These are phyloP conservation scores for Neonothopanus nambi DNA, from an alignment of 1,284 basidiomycete genomes.

Conservation along the genomic window DNA sequence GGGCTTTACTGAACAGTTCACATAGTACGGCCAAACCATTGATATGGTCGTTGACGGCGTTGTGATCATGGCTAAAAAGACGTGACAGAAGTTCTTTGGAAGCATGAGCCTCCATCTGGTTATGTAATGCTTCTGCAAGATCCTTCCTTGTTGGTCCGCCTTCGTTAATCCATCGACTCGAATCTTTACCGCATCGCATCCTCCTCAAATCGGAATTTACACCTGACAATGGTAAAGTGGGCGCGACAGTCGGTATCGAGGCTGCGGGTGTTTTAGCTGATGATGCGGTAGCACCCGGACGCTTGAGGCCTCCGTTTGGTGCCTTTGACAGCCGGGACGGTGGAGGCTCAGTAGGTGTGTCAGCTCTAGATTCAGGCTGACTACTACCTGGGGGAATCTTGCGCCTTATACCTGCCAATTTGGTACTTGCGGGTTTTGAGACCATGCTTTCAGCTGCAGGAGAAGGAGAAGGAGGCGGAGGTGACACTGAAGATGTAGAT, in stretches of 20 bases:
- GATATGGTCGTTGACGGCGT: conserved; percentile 92
- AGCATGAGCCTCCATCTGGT: conserved; percentile 88
- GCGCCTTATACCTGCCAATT: conserved; percentile 64
- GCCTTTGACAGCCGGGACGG: conserved; percentile 45
- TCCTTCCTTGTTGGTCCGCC: conserved; percentile 82
- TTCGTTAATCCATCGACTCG: conserved; percentile 82
- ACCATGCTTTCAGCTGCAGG: conserved; percentile 32
- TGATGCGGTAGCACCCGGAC: conserved; percentile 39
- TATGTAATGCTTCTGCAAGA: conserved; percentile 82
- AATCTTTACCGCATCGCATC: conserved; percentile 77
- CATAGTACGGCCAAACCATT: conserved; percentile 72
- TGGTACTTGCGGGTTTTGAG: conserved; percentile 38
- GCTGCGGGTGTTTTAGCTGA: conserved; percentile 33
- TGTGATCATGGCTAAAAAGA: conserved; percentile 96
- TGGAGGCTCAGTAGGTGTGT: conserved; percentile 49
- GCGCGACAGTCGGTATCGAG: conserved; percentile 33
- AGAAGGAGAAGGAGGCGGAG: conserved; percentile 36
- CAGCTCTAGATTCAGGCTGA: conserved; percentile 64
- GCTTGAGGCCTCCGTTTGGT: conserved; percentile 46
- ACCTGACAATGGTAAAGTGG: conserved; percentile 63
- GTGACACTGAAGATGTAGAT: conserved; percentile 24
- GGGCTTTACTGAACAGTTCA: conserved; percentile 70
- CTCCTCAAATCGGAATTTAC: conserved; percentile 75
- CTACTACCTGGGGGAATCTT: conserved; percentile 66
- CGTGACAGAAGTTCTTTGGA: conserved; percentile 77